phyloP scores from a whole-genome alignment of 1,284 basidiomycete species.

The Termitomyces sp. region DNA sequence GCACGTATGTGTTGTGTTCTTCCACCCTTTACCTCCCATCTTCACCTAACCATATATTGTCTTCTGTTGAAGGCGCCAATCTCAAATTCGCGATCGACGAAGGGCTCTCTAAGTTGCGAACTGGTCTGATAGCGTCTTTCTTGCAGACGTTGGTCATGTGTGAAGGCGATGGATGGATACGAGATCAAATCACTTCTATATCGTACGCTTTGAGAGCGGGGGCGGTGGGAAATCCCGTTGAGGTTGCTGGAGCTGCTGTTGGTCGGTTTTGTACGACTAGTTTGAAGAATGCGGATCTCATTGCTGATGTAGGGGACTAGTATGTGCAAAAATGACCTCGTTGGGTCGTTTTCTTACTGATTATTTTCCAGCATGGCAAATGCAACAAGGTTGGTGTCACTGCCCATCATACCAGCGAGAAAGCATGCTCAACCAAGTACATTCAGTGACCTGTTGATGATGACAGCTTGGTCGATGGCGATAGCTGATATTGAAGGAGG shows the following conservation, averaged over 20 bases:
- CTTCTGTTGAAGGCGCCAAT: slow-evolving; percentile 47
- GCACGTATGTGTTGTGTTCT: slow-evolving; percentile 60
- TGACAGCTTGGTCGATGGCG: slow-evolving; percentile 66
- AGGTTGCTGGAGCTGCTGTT: slow-evolving; percentile 59
- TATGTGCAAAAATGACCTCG: slow-evolving; percentile 25
- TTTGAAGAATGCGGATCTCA: slow-evolving; percentile 66
- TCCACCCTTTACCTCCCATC: background rate
- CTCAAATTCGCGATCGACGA: slow-evolving; percentile 80
- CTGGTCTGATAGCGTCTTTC: slow-evolving; percentile 76
- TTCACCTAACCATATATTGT: background rate
- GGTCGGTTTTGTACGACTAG: slow-evolving; percentile 73
- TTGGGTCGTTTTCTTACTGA: slow-evolving; percentile 2
- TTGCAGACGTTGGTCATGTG: slow-evolving; percentile 83
- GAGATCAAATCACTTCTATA: slow-evolving; percentile 51
- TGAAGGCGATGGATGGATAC: slow-evolving; percentile 79
- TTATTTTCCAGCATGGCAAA: slow-evolving; percentile 58
- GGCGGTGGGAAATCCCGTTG: slow-evolving; percentile 60
- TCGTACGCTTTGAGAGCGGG: slow-evolving; percentile 58
- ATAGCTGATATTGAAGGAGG: slow-evolving; percentile 47
- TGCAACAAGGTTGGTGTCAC: slow-evolving; percentile 49
- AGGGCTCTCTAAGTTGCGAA: slow-evolving; percentile 70
- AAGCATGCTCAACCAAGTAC: slow-evolving; percentile 4
- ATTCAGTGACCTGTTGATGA: slow-evolving; percentile 57
- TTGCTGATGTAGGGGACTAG: slow-evolving; percentile 80
- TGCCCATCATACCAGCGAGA: background rate